Evolutionary conservation across 1,284 basidiomycete genomes (phyloP), one percentile per base, ranked within the genome.

Genomic region (Cryptococcus sp.): DNA sequence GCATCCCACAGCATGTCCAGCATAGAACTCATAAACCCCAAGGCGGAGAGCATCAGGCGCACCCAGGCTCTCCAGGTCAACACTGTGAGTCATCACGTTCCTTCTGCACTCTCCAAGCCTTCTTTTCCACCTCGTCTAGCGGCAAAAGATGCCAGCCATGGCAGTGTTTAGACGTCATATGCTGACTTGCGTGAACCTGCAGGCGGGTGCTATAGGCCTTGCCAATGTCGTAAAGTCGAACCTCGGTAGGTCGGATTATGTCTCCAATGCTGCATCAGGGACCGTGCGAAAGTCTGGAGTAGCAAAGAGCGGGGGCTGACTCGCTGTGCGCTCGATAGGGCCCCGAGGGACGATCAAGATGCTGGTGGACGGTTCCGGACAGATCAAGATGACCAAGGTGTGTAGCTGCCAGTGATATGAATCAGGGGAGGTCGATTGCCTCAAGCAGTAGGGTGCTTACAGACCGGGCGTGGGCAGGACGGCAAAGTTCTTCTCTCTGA

Each of bases 381-480:
- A 96, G 81, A 94, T 99, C 78, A 98, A 98, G 83, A 96, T 99
- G 91, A 98, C 96, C 67, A 99, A 98, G 82, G 80, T 80, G 52
- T 52, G 9, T 33, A 33, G 28, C 28, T 33, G 28, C 28, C 28
- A 9, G 28, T 9, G 28, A 33, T 33, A 33, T 15, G 18, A 46
- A 42, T 42, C 13, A 11, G n/a, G 3, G 21, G 35, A 33, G 5
- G 28, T 33, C 23, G 39, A 12, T 37, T n/a, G n/a, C n/a, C n/a
- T 28, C 21, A 20, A 16, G 36, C 11, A 20, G n/a, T n/a, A n/a
- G 3, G 18, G 7, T 37, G 39, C 33, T 28, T 6, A 23, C 44
- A 36, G 28, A 40, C 33, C 42, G 15, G 45, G 52, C 28, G 53
- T 44, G 40, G 15, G 38, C 5, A 81, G 79, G 96, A 98, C 74